Percentiles rank a stretch among this genome's conserved stretches.
Evolutionary conservation across 108 stramenopile species (phyloP).

Genomic region (Mediolabrus comicus): DNA sequence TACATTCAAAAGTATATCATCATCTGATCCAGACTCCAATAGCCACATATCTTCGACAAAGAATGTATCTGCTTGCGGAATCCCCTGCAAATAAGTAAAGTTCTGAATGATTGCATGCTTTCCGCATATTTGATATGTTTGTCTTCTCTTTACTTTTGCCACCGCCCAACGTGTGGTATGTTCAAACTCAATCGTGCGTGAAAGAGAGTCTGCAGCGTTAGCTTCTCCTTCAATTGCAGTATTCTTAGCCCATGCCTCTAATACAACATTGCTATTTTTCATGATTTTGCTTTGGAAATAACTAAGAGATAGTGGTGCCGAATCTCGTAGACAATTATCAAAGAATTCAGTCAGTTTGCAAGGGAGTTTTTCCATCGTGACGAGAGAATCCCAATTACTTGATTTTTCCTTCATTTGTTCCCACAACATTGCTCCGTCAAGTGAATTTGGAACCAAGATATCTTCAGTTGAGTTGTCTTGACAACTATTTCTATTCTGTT

Average conservation of each 20-base stretch:
- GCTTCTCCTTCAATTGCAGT: slow-evolving; percentile 5
- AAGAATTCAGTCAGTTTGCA: slow-evolving; percentile 22
- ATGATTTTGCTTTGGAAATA: slow-evolving; percentile 37
- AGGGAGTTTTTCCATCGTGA: slow-evolving; percentile 11
- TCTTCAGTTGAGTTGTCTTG: neutral
- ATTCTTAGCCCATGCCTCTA: slow-evolving; percentile 20
- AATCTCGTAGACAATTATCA: slow-evolving; percentile 22
- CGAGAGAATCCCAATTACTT: slow-evolving; percentile 5
- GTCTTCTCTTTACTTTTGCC: slow-evolving; percentile 23
- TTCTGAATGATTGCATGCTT: slow-evolving; percentile 25
- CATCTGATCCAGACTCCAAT: slow-evolving; percentile 38
- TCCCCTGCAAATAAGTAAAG: slow-evolving; percentile 20
- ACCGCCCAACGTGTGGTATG: slow-evolving; percentile 17
- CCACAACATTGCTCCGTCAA: neutral
- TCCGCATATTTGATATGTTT: slow-evolving; percentile 34
- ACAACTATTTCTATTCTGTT: neutral
- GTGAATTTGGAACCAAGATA: neutral
- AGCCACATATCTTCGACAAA: slow-evolving; percentile 70
- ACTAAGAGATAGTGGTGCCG: slow-evolving; percentile 16
- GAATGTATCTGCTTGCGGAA: slow-evolving; percentile 54
- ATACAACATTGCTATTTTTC: slow-evolving; percentile 48
- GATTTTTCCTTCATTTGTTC: slow-evolving; percentile 7
- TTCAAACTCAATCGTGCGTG: slow-evolving; percentile 23
- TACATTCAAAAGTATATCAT: slow-evolving; percentile 43
- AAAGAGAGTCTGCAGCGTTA: slow-evolving; percentile 10